Percentiles rank a stretch among this genome's conserved stretches.
Evolutionary conservation across 768 basidiomycete genomes (phyloP).

Genomic region (Mycena metata): DNA sequence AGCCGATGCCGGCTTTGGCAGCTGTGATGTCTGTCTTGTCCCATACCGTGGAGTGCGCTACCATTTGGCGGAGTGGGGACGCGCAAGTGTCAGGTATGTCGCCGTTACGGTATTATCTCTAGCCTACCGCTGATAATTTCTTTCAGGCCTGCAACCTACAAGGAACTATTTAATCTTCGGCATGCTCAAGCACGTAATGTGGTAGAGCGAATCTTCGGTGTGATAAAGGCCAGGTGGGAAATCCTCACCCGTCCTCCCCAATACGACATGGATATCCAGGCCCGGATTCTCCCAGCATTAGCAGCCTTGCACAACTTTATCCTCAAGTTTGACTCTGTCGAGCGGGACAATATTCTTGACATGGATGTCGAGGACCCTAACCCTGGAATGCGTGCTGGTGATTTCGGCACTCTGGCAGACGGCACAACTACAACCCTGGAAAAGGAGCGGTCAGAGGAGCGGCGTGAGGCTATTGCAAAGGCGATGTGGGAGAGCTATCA

Average conservation of each 20-base stretch:
- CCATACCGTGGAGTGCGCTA: constrained; percentile 43
- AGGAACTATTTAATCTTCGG: constrained; percentile 54
- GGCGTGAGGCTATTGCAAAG: constrained; percentile 45
- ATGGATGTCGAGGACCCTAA: constrained; percentile 31
- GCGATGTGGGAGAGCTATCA: no score
- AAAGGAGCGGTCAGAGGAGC: constrained; percentile 28
- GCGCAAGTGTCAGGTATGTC: constrained; percentile 12
- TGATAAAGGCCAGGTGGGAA: constrained; percentile 42
- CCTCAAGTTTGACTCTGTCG: constrained; percentile 41
- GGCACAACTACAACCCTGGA: constrained; percentile 17
- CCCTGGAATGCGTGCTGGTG: not conserved
- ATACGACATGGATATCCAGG: constrained; percentile 46
- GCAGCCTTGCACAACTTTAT: constrained; percentile 51
- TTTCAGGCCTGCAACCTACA: constrained; percentile 45
- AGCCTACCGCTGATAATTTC: not conserved
- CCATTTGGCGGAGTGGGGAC: constrained; percentile 44
- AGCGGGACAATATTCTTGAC: constrained; percentile 42
- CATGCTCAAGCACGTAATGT: constrained; percentile 53
- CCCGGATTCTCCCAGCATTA: constrained; percentile 44
- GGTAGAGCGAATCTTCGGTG: constrained; percentile 55
- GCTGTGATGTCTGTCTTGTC: constrained; percentile 40
- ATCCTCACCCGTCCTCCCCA: constrained; percentile 41
- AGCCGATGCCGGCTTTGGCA: constrained; percentile 39
- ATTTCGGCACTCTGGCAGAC: constrained; percentile 20
- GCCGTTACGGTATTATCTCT: not conserved